Percentiles rank a stretch among this genome's conserved stretches.
phyloP scores from a whole-genome alignment of 345 rosid species.

The Citrus medica region DNA sequence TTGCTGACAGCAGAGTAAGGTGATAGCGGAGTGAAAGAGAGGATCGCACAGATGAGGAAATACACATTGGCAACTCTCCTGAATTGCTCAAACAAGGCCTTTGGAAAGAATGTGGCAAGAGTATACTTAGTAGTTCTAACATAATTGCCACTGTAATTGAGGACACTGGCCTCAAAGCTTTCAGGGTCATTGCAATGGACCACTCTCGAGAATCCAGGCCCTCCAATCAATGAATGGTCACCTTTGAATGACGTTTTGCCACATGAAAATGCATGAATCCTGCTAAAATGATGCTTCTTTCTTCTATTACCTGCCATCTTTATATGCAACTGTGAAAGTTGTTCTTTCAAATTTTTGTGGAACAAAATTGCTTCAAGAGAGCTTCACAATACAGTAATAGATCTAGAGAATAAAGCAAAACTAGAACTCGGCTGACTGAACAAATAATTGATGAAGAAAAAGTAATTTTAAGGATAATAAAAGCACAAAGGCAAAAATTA shows the following conservation, averaged over 20 bases:
- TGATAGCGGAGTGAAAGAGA: slow-evolving; percentile 74
- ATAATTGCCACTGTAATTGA: slow-evolving; percentile 54
- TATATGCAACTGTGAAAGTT: not conserved
- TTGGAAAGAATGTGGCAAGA: slow-evolving; percentile 70
- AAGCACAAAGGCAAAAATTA: not conserved
- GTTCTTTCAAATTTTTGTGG: not conserved
- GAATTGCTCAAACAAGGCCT: slow-evolving; percentile 88
- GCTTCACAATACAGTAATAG: not conserved
- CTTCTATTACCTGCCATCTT: slow-evolving; percentile 55
- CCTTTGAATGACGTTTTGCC: slow-evolving; percentile 63
- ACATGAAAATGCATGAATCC: slow-evolving; percentile 60
- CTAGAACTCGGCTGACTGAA: not conserved
- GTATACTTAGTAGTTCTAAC: slow-evolving; percentile 87
- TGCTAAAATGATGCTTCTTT: slow-evolving; percentile 57
- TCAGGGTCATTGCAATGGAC: slow-evolving; percentile 80
- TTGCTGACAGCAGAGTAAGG: slow-evolving; percentile 80
- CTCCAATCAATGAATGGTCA: slow-evolving; percentile 82
- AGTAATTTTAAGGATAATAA: not conserved
- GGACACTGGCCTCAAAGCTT: slow-evolving; percentile 46
- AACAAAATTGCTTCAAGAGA: not conserved
- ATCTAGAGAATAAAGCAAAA: not conserved
- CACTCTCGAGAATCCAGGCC: slow-evolving; percentile 88
- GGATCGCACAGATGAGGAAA: slow-evolving; percentile 73
- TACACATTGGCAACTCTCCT: slow-evolving; percentile 89
- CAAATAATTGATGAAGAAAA: not conserved